Percentiles rank a stretch among this genome's conserved stretches.
Evolutionary conservation across 169 alveolate species (phyloP).

Genomic region (Plasmodium vivax): DNA sequence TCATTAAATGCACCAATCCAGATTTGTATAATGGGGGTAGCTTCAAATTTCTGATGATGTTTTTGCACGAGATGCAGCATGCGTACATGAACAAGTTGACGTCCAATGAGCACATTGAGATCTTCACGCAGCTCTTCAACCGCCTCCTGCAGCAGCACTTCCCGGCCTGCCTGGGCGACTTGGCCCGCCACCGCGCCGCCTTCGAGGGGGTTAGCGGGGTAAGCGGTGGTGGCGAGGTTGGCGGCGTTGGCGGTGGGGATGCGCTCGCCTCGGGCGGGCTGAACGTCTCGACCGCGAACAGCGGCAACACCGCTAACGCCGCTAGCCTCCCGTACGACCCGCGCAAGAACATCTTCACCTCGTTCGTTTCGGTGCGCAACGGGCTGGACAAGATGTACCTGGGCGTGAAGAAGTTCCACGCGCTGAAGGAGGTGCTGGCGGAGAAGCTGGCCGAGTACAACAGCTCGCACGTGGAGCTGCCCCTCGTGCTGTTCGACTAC

Average conservation of each 20-base stretch:
- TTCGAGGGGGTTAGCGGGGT: slow-evolving; percentile 73
- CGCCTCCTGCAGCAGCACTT: slow-evolving; percentile 33
- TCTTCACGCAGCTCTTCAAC: slow-evolving; percentile 47
- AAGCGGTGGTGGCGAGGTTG: not conserved
- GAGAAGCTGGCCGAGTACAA: slow-evolving; percentile 93
- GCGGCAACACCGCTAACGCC: not conserved
- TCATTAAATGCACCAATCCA: slow-evolving; percentile 58
- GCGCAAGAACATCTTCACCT: slow-evolving; percentile 87
- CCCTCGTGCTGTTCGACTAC: slow-evolving; percentile 94
- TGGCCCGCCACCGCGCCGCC: slow-evolving; percentile 87
- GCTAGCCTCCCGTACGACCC: slow-evolving; percentile 79
- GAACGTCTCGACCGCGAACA: slow-evolving; percentile 53
- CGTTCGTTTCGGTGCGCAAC: slow-evolving; percentile 91
- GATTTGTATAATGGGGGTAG: slow-evolving; percentile 38
- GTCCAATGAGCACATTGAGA: slow-evolving; percentile 60
- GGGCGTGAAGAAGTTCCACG: slow-evolving; percentile 86
- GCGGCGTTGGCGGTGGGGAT: not conserved
- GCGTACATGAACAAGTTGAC: slow-evolving; percentile 43
- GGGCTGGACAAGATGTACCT: slow-evolving; percentile 91
- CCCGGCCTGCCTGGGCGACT: slow-evolving; percentile 74
- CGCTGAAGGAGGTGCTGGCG: slow-evolving; percentile 89
- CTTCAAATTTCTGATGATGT: slow-evolving; percentile 59
- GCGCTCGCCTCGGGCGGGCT: slow-evolving; percentile 72
- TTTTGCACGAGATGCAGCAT: slow-evolving; percentile 70
- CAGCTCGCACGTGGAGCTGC: slow-evolving; percentile 92